Percentiles rank a stretch among this genome's conserved stretches.
Evolutionary conservation across 1,284 basidiomycete species (phyloP).

Genomic region (Chalciporus sp.): DNA sequence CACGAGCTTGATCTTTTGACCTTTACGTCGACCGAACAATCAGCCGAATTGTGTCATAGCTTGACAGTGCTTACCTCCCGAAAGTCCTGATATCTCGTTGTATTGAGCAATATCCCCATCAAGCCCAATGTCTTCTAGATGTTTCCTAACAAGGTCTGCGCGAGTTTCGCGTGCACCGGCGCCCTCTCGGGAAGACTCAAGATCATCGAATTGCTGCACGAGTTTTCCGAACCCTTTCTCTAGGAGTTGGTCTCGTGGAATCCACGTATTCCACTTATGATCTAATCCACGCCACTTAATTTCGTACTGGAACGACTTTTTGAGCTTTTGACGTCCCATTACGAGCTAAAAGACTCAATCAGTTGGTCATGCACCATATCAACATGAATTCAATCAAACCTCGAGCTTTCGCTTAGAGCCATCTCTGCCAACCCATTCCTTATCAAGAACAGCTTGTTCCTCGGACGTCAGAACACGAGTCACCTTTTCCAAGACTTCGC

Average conservation of each 20-base stretch:
- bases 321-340: slow-evolving; percentile 97
- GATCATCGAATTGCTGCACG: slow-evolving; percentile 95
- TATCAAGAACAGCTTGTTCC: slow-evolving; percentile 82
- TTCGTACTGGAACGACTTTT: slow-evolving; percentile 95
- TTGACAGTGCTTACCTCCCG: slow-evolving; percentile 60
- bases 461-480: slow-evolving; percentile 91
- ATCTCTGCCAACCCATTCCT: slow-evolving; percentile 90
- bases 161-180: slow-evolving; percentile 87
- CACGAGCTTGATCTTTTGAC: slow-evolving; percentile 98
- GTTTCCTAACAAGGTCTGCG: slow-evolving; percentile 81
- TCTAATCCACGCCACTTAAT: slow-evolving; percentile 96
- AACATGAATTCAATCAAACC: slow-evolving; percentile 45
- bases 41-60: slow-evolving; percentile 12
- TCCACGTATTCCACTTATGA: slow-evolving; percentile 94
- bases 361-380: slow-evolving; percentile 7
- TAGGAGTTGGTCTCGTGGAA: slow-evolving; percentile 88
- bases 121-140: slow-evolving; percentile 92
- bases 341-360: slow-evolving; percentile 56
- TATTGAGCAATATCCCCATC: slow-evolving; percentile 98
- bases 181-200: slow-evolving; percentile 93
- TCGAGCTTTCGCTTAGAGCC: slow-evolving; percentile 92
- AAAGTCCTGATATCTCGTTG: slow-evolving; percentile 91
- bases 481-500: slow-evolving; percentile 89
- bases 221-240: slow-evolving; percentile 89
- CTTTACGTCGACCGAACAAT: slow-evolving; percentile 41